Base-by-base conservation (phyloP, 495 filamentous ascomycete genomes). In the Staphylotrichum tortipilum region DNA sequence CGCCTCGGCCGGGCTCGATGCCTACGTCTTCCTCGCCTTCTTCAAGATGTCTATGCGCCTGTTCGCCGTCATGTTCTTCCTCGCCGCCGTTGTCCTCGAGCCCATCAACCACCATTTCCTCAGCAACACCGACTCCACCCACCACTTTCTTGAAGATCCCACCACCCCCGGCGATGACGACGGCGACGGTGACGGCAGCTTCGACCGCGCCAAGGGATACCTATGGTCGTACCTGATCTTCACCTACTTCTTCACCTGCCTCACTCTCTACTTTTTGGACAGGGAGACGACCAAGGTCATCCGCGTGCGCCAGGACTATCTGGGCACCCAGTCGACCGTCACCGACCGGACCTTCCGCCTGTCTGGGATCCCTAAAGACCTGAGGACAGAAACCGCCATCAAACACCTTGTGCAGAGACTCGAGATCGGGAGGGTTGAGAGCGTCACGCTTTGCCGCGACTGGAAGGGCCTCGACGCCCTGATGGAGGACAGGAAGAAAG, bases 151-250 rank as follows among this genome's bases (percentile, higher is more conserved):
- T n/a, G n/a, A n/a, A n/a, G n/a, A n/a, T n/a, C n/a, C n/a, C n/a
- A n/a, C n/a, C n/a, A n/a, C 11, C 2, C 39, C 28, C 28, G 44
- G 19, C n/a, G 37, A 49, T 10, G 22, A 39, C 2, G 28, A 44
- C 4, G 30, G 35, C 11, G 48, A 54, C 15, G 54, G 64, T 14
- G 64, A 69, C 33, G 68, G 66, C 39, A 73, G 68, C 38, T 56
- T 59, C 47, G 58, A 59, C 18, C 36, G 52, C 7, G 62, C 69
- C 33, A 63, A 60, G 26, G 65, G 65, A 23, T 94, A 92, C 60
- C 71, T 96, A n/a, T 96, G 89, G 89, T 87, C 91, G 42, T 94
- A 96, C 60, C 74, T 96, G 9, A 71, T 83, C 22, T 96, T 97
- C 59, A 83, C 89, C 7, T 99, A 95, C 68, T 68, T 96, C 22